Base-by-base conservation (phyloP, 441 rosid species). In the Gossypium laxum region DNA sequence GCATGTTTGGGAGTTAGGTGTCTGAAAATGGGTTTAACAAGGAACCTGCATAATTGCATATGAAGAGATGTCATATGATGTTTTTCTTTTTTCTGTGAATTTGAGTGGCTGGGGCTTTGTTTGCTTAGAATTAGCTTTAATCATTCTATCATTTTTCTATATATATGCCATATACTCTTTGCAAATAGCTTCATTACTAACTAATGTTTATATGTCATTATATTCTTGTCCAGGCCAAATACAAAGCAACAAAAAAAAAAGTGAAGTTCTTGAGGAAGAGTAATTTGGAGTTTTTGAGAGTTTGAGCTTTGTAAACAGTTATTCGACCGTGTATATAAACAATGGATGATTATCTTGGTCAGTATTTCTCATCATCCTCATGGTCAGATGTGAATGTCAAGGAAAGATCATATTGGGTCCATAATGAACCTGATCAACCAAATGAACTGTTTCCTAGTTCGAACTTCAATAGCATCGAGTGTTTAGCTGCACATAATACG, bases 291-390 rank as follows among this genome's bases (percentile, higher is more conserved):
- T 26, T 14, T 28, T 28, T 28, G 56, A 61, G n/a, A 50, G 58
- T 22, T 51, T 61, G 47, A 61, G 66, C 5, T 59, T 28, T 32
- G 47, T 14, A 7, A 30, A 14, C 65, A 5, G 32, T 4, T 4
- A 28, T 15, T 30, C 55, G n/a, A 6, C 22, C 32, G 61, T 52
- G 7, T 0, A 8, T 22, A 59, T 57, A 50, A 21, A 54, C 66
- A 15, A 85, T 85, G 89, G 89, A 83, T 69, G 82, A 78, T 38
- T 83, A 75, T 61, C 61, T 81, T 22, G 80, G 77, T 69, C 81
- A 67, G 50, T 59, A 69, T 30, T 72, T 78, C 58, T 79, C 80
- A 60, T 71, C 84, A 51, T 77, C 82, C 4, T 75, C 78, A 18
- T 72, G 76, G 81, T 67, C 58, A 10, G 78, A 76, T 74, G 75